Conservation (phyloP, 2,329 filamentous ascomycete genomes). For the Akanthomyces uredinophilus region DNA sequence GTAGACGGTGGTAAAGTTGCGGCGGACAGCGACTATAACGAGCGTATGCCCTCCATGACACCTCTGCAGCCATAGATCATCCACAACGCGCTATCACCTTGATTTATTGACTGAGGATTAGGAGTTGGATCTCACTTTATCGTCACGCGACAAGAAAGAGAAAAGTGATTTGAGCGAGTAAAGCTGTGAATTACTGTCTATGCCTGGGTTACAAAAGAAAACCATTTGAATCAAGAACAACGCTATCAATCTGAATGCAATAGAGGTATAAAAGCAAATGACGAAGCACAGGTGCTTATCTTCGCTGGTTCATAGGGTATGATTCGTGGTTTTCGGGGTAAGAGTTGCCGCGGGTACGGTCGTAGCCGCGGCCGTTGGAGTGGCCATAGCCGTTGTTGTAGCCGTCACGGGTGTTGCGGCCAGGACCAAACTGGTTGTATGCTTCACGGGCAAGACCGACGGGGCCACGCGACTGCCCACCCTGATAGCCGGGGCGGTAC, state of each 20-base stretch:
- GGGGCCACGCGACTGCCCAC: neutral
- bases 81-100: neutral
- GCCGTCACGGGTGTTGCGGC: neutral
- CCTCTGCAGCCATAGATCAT: neutral
- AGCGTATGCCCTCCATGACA: constrained; percentile 5
- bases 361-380: neutral
- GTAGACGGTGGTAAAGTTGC: constrained; percentile 18
- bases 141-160: neutral
- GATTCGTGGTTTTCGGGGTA: constrained; percentile 10
- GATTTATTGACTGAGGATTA: too few relatives aligned
- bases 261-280: neutral
- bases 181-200: constrained; percentile 9
- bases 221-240: neutral
- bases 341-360: constrained; percentile 9
- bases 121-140: neutral
- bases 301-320: constrained; percentile 13
- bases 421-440: constrained; percentile 4
- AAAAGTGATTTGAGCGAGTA: neutral
- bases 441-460: constrained; percentile 8
- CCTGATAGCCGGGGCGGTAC: neutral
- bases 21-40: constrained; percentile 12
- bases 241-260: constrained; percentile 6
- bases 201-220: neutral
- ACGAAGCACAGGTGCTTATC: neutral
- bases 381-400: neutral